phyloP scores from a whole-genome alignment of 805 yeast genomes.

The Candida takata region DNA sequence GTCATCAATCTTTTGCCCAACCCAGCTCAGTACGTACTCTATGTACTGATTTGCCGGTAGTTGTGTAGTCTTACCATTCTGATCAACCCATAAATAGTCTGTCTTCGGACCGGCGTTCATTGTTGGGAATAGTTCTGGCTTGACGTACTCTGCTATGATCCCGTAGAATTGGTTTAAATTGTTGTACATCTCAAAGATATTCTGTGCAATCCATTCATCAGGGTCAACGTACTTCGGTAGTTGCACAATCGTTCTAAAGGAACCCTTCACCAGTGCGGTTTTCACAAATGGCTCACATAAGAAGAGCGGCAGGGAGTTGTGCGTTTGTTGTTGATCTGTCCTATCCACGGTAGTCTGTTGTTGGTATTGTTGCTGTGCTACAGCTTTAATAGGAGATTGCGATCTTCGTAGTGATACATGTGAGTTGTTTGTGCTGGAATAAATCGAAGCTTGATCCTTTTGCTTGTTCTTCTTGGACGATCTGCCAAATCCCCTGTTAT shows the following conservation, averaged over 20 bases:
- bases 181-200: conserved; percentile 81
- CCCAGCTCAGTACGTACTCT: conserved; percentile 88
- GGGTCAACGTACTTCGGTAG: conserved; percentile 90
- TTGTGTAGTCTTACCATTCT: conserved; percentile 70
- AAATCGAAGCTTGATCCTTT: conserved; percentile 24
- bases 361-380: conserved; percentile 14
- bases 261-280: conserved; percentile 92
- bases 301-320: conserved; percentile 39
- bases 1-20: conserved; percentile 79
- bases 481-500: conserved; percentile 47
- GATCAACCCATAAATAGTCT: conserved; percentile 87
- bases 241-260: conserved; percentile 92
- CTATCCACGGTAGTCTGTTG: too few species aligned
- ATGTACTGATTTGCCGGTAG: conserved; percentile 92
- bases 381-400: conserved; percentile 31
- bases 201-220: conserved; percentile 94
- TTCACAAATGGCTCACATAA: conserved; percentile 89
- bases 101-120: conserved; percentile 95
- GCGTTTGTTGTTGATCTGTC: too few species aligned
- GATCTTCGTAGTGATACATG: conserved; percentile 40
- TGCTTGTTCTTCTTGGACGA: conserved; percentile 41
- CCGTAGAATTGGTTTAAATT: conserved; percentile 85
- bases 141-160: conserved; percentile 83
- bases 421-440: conserved; percentile 37
- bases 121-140: conserved; percentile 82